phyloP scores from a whole-genome alignment of 176 grass and related monocot species.

The Neostapfia colusana region DNA sequence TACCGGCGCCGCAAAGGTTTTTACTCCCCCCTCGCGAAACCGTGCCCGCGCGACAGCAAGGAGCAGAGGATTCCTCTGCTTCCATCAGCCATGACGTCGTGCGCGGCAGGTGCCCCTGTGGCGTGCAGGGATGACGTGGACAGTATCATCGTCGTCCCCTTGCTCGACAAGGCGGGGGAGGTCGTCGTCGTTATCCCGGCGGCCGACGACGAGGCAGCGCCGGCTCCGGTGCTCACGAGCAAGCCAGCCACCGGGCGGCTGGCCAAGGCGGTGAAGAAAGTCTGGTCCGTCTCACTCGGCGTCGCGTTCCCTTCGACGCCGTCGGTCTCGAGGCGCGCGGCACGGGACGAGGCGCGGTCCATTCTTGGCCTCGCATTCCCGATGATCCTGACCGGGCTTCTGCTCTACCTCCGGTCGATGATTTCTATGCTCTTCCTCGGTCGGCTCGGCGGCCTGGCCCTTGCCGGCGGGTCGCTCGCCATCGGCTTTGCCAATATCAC shows the following conservation, averaged over 20 bases:
- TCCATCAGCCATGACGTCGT: conserved; percentile 27
- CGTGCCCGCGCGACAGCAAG: conserved; percentile 2
- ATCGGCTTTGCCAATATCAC: conserved; percentile 91
- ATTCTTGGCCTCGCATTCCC: conserved; percentile 69
- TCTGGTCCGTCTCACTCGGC: conserved; percentile 9
- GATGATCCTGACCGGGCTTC: conserved; percentile 76
- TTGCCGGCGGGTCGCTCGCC: conserved; percentile 77
- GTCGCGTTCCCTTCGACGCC: conserved; percentile 11
- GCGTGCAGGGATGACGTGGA: conserved; percentile 27
- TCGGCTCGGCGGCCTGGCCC: conserved; percentile 53
- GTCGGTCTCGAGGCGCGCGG: background rate
- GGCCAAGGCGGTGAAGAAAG: conserved; percentile 34
- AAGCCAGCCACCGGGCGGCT: conserved; percentile 35
- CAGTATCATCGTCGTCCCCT: conserved; percentile 10
- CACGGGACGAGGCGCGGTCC: conserved; percentile 45
- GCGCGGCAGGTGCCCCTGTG: conserved; percentile 15
- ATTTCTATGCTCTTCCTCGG: conserved; percentile 94
- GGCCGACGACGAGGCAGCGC: background rate
- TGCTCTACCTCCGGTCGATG: conserved; percentile 89
- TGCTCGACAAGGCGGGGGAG: conserved; percentile 39
- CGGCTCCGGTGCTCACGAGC: conserved; percentile 40
- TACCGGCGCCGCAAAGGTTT: conserved; percentile 30
- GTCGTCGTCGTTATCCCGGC: conserved; percentile 15
- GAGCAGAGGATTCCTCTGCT: conserved; percentile 39
- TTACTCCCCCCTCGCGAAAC: background rate